A percentile compares a stretch with the other conserved stretches of the same genome.
Conservation (phyloP, 768 basidiomycete genomes). For the Tylopilus vinaceipallidus region DNA sequence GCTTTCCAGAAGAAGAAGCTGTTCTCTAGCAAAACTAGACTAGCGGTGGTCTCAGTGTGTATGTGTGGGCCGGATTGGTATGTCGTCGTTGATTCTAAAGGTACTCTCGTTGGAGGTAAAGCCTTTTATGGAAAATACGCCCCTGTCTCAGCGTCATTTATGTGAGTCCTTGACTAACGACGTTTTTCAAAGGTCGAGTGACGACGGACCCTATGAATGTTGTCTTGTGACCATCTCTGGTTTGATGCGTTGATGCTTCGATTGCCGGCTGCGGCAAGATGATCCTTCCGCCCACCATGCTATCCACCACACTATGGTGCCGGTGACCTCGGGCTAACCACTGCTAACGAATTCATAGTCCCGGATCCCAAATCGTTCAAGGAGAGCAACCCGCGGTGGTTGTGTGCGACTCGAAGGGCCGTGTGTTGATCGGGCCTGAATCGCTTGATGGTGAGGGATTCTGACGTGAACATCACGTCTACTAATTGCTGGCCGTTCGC, state of each 20-base stretch:
- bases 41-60: background rate
- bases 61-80: no score
- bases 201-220: no score
- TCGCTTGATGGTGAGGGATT: background rate
- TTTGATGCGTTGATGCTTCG: background rate
- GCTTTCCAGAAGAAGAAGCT: background rate
- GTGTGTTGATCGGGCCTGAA: background rate
- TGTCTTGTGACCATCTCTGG: background rate
- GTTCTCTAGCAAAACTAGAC: background rate
- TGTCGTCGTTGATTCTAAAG: no score
- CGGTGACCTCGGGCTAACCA: background rate
- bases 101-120: background rate
- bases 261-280: background rate
- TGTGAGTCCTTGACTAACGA: no score
- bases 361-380: background rate
- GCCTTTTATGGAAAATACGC: conserved; percentile 7
- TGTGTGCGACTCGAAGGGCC: background rate
- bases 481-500: no score
- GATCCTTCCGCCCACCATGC: background rate
- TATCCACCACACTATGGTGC: no score
- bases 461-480: background rate
- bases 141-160: conserved; percentile 1
- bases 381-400: background rate
- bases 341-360: background rate
- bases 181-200: background rate